Percentiles rank a stretch among this genome's conserved stretches.
Conservation (phyloP, 2,329 filamentous ascomycete species). For the Colletotrichum sp. region DNA sequence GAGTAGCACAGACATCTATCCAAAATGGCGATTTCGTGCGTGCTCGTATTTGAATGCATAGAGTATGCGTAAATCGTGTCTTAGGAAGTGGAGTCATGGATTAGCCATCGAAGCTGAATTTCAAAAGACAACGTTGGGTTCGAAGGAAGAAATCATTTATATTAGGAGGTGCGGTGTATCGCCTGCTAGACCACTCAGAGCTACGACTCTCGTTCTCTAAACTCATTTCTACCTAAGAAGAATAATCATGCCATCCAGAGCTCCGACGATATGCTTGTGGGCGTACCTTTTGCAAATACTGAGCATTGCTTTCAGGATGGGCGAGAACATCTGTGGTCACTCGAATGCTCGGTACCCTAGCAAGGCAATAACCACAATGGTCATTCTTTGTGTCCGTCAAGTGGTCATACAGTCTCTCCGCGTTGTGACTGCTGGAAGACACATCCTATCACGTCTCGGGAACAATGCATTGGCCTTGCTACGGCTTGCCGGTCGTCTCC, state of each 20-base stretch:
- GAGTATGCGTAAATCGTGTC: not conserved
- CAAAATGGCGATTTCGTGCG: not conserved
- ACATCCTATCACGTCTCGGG: not conserved
- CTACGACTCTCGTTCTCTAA: not conserved
- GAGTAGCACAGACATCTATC: not conserved
- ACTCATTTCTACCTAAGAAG: not conserved
- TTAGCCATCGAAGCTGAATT: not conserved
- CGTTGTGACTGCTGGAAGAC: not conserved
- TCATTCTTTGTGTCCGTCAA: not conserved
- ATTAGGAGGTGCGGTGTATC: not conserved
- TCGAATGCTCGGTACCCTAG: not conserved
- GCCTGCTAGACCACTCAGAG: not conserved
- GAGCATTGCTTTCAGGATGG: not conserved
- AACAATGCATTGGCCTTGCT: not conserved
- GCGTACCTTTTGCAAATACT: not conserved
- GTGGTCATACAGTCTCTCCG: not conserved
- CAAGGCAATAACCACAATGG: not conserved
- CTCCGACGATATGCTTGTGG: not conserved
- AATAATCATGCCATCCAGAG: not conserved
- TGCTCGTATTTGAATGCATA: not conserved
- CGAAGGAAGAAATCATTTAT: not conserved
- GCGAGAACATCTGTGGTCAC: not conserved
- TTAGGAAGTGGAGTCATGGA: not conserved
- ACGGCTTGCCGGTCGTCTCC: not conserved
- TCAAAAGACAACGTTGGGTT: not conserved